Base-by-base conservation (phyloP, 2,329 filamentous ascomycete species). In the Diaporthe citriasiana region DNA sequence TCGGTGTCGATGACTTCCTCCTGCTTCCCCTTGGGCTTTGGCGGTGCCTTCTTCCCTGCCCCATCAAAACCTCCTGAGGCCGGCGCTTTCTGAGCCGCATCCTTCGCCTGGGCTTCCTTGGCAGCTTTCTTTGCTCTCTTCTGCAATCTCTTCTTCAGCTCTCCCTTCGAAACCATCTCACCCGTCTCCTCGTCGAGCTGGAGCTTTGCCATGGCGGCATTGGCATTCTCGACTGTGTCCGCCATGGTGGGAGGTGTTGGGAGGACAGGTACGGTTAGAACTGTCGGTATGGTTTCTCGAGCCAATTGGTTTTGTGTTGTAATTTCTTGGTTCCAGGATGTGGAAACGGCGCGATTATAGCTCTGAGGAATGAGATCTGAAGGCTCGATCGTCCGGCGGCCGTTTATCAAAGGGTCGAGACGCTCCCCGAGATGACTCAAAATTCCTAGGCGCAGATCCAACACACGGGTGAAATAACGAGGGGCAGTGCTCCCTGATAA, bases 1-100 rank as follows among this genome's bases (percentile, higher is more conserved):
- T 94, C 88, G 0, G 88, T 86, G 76, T 91, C 89, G 55, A 89
- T 73, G 30, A 72, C 68, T 25, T 74, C 75, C 40, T 76, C 84
- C 42, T 86, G 86, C 80, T 89, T 89, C 69, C 85, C 84, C 79
- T 89, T 88, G 66, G 85, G 79, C 74, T 73, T 80, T 68, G 76
- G 75, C 38, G 76, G 81, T 72, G 65, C 79, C 77, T 77, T 81
- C 68, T 82, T 79, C 51, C 76, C 77, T 27, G 79, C 63, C 47
- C 47, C 47, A 51, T 51, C 47, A n/a, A 51, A 51, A n/a, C 47
- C 47, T 51, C 47, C 47, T n/a, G 22, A 22, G n/a, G 47, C 47
- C n/a, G 47, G 47, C 13, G 77, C 77, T 27, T 79, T 59, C 8
- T 73, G 38, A 27, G 75, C 65, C 10, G 73, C 56, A 38, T 76